Conservation (phyloP, 306 rosid genomes). For the Fagus sylvatica region DNA sequence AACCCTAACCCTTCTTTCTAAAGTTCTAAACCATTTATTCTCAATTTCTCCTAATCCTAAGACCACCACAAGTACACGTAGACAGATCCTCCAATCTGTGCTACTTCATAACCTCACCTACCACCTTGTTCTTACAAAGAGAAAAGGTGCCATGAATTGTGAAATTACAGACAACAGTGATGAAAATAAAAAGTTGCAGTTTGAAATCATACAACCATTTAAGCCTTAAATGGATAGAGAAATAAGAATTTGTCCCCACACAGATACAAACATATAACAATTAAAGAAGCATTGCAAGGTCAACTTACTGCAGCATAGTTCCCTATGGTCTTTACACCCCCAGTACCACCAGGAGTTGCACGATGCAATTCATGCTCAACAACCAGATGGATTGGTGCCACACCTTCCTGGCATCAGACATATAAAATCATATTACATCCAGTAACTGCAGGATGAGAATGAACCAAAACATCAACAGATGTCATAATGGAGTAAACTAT, state of each 20-base stretch:
- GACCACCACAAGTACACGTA: too few relatives aligned
- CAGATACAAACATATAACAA: background rate
- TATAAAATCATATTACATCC: background rate
- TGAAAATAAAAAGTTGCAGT: background rate
- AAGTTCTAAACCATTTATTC: too few relatives aligned
- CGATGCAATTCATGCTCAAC: conserved; percentile 90
- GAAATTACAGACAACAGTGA: background rate
- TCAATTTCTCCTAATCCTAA: too few relatives aligned
- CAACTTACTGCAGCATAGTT: conserved; percentile 94
- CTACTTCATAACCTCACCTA: background rate
- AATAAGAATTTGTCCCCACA: conserved; percentile 16
- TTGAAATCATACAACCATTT: conserved; percentile 1
- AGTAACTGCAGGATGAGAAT: conserved; percentile 1
- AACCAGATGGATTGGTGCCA: conserved; percentile 89
- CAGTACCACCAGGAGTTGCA: conserved; percentile 99
- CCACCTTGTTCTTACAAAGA: background rate
- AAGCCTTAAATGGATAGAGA: conserved; percentile 10
- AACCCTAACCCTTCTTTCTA: too few relatives aligned
- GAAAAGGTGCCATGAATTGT: background rate
- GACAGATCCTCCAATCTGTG: too few relatives aligned
- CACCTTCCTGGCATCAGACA: conserved; percentile 71
- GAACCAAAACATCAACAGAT: background rate
- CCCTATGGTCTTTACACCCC: conserved; percentile 97
- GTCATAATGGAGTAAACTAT: background rate
- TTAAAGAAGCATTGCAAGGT: conserved; percentile 7